Percentiles rank a stretch among this genome's conserved stretches.
Conservation (phyloP, 2,329 filamentous ascomycete genomes). For the Venturia pyrina region DNA sequence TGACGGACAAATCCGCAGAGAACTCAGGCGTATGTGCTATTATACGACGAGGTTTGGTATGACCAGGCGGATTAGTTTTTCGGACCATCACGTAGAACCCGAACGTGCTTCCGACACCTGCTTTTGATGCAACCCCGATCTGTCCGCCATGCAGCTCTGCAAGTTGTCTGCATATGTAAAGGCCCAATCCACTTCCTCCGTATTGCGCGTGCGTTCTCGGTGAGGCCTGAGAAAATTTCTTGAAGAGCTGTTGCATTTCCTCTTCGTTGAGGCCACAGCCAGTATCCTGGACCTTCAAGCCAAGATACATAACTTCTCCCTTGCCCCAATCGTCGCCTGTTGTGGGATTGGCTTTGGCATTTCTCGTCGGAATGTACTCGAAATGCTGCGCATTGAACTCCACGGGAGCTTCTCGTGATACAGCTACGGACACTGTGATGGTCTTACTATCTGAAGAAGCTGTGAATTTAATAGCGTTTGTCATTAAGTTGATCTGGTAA, state of each 20-base stretch:
- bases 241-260: conserved; percentile 49
- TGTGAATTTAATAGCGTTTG: conserved; percentile 14
- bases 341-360: conserved; percentile 17
- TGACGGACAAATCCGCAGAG: not conserved
- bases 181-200: conserved; percentile 28
- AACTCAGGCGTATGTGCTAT: not conserved
- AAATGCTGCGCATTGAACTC: not conserved
- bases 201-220: conserved; percentile 45
- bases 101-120: conserved; percentile 53
- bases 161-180: conserved; percentile 60
- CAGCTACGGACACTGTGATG: conserved; percentile 7
- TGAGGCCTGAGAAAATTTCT: conserved; percentile 59
- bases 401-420: conserved; percentile 3
- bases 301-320: conserved; percentile 43
- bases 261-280: conserved; percentile 52
- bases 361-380: conserved; percentile 13
- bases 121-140: conserved; percentile 52
- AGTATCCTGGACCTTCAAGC: conserved; percentile 56
- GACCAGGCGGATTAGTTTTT: not conserved
- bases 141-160: conserved; percentile 60
- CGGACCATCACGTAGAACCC: conserved; percentile 51
- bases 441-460: not conserved
- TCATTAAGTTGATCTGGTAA: conserved; percentile 11
- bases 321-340: conserved; percentile 46
- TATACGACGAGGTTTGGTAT: not conserved